Base-by-base conservation (phyloP, 2,329 filamentous ascomycete genomes). In the Decorospora gaudefroyi region DNA sequence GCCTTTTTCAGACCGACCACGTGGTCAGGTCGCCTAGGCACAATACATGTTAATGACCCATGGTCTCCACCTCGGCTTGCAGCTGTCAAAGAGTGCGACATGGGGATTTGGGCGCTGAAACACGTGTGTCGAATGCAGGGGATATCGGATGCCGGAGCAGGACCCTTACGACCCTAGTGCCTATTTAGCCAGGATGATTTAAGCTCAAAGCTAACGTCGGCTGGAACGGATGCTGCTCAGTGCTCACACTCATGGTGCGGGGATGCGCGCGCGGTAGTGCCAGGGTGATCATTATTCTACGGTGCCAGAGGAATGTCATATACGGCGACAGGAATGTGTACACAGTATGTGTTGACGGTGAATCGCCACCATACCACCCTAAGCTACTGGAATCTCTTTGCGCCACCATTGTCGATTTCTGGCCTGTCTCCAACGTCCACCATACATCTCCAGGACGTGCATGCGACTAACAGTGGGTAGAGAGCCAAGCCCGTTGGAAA, bases 401-500 rank as follows among this genome's bases (percentile, higher is more conserved):
- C n/a, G n/a, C 28, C 4, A 11, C 8, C 10, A n/a, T 10, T 6
- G 12, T 11, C 11, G 25, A 12, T 27, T 6, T 6, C 21, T 23
- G 21, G 21, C 21, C 31, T 33, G 41, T 17, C 29, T 37, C 27
- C 15, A 33, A 46, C 18, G 37, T 30, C 10, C 19, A 19, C 19
- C 7, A 31, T 15, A 31, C 42, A 50, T 54, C 38, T 42, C 46
- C 47, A 51, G 45, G 40, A 42, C 50, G 44, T 53, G 51, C 42
- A 37, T 46, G 29, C 47, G 46, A 38, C 53, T 49, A 46, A 49
- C 49, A 27, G 25, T 39, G 46, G 31, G 45, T 36, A 40, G 36
- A 44, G 38, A 53, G 57, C 60, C 53, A 62, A 62, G 60, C 50
- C 58, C 16, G 52, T 38, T 54, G 43, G 46, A 39, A 29, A 43